Base-by-base conservation (phyloP, 1,284 basidiomycete genomes). In the Tremellales sp. region DNA sequence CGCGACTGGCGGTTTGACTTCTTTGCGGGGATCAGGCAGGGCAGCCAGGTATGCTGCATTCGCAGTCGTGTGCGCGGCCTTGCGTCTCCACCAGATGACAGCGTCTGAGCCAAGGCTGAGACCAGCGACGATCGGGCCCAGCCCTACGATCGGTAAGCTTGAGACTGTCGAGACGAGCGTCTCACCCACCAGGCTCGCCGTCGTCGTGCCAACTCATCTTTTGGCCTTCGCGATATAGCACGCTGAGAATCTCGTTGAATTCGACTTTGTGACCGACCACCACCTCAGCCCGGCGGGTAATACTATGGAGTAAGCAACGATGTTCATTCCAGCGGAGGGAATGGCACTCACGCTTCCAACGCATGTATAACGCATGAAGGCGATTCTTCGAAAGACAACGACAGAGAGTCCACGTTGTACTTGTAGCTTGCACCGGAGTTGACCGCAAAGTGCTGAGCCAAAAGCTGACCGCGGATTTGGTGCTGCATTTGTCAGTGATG, bases 161-260 rank as follows among this genome's bases (percentile, higher is more conserved):
- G 3, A 6, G 17, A 13, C 21, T 8, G 23, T 39, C 15, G 36
- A 24, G 13, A 33, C 33, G 13, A n/a, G n/a, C n/a, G n/a, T n/a
- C 39, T 13, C 12, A 55, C 63, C 44, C 44, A 70, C 67, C 67
- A 17, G 43, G 23, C 51, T 72, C 69, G 31, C 69, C 68, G 43
- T 72, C 70, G 52, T 72, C 70, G 50, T 72, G 70, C 66, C 66
- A 72, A 44, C 51, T 62, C 70, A 72, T 72, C 58, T 69, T 70
- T 47, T 72, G 70, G 2, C 65, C 68, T 47, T 72, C 68, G 12
- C 67, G 54, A 43, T 72, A 72, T 52, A 70, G 53, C 23, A 72
- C 65, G 40, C 60, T 64, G 8, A 72, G 58, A 22, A 69, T 52
- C 53, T 72, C 70, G 54, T 72, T 70, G 54, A 70, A 72, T 11